Evolutionary conservation across 2,329 filamentous ascomycete genomes (phyloP).

Genomic region (Venturia asperata): DNA sequence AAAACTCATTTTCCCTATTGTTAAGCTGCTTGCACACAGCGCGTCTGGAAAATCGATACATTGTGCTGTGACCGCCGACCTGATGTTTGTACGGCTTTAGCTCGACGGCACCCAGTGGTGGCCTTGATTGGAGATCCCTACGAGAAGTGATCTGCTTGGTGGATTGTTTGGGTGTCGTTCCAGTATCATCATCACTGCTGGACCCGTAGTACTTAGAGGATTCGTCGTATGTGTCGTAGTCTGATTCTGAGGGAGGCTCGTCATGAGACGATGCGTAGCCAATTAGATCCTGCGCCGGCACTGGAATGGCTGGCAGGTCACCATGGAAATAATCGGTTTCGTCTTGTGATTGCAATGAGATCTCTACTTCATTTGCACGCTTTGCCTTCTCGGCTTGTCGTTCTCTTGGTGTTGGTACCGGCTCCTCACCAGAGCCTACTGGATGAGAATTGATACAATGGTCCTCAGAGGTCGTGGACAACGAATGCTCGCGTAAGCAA

Average conservation of each 20-base stretch:
- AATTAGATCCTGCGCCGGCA: constrained; percentile 30
- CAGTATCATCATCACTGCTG: constrained; percentile 11
- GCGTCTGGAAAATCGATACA: constrained; percentile 90
- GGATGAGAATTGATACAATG: background rate
- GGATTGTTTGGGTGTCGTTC: constrained; percentile 28
- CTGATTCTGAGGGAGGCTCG: constrained; percentile 34
- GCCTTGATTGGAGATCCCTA: constrained; percentile 27
- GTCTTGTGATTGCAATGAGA: constrained; percentile 53
- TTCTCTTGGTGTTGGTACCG: constrained; percentile 8
- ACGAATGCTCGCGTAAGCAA: background rate
- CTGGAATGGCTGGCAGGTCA: constrained; percentile 41
- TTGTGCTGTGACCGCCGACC: constrained; percentile 90
- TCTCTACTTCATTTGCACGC: constrained; percentile 50
- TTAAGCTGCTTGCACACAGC: constrained; percentile 98
- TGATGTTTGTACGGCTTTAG: constrained; percentile 96
- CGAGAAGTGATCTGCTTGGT: constrained; percentile 27
- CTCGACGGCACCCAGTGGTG: constrained; percentile 81
- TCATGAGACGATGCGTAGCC: constrained; percentile 32
- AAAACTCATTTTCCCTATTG: constrained; percentile 97
- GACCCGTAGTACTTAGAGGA: constrained; percentile 24
- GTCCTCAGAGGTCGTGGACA: background rate
- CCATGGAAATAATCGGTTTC: constrained; percentile 56
- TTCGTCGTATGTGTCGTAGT: constrained; percentile 25
- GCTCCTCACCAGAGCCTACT: background rate
- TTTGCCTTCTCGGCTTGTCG: constrained; percentile 20